Evolutionary conservation across 139 green algal species (phyloP), one percentile per base, ranked within the genome.

Genomic region (Chlorokybus atmophyticus): DNA sequence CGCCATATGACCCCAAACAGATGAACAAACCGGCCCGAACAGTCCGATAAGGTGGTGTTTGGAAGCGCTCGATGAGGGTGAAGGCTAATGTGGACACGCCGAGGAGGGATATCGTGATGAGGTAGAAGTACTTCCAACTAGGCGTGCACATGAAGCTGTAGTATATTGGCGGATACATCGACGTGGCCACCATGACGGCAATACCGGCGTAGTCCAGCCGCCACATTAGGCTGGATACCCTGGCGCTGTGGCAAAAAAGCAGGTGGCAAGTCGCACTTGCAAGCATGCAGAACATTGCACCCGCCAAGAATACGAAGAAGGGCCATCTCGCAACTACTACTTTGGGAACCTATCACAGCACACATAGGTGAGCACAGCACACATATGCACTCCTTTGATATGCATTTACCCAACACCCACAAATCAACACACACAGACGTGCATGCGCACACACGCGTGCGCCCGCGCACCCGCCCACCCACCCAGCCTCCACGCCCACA

Each of bases 181-280:
- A 96, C 2, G 79, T 64, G 10, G 94, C 85, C 51, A 97, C 94
- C 8, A 97, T 78, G 14, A 88, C 67, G 1, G 80, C 82, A 19
- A 97, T 97, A 26, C 89, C 75, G 2, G 79, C 79, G 52, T 97
- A 97, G 72, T 97, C 89, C 59, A 96, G 82, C 0, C 23, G 32
- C 66, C 67, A 75, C 10, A 78, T 50, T 2, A 64, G 58, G 1
- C n/a, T n/a, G 48, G 29, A 55, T 50, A 58, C 23, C 5, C 10
- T 4, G 14, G 40, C 51, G 19, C 80, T 64, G 65, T 84, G 91
- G 73, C 87, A 95, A 27, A 73, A 79, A 19, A 97, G 80, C 3
- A 95, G 72, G 73, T 97, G 89, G 70, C 86, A 93, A 1, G 82
- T 35, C 27, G 70, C 65, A 29, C 77, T 90, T 8, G 80, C 77